phyloP scores from a whole-genome alignment of 2,329 filamentous ascomycete genomes.

The Leptographium galeiforme region DNA sequence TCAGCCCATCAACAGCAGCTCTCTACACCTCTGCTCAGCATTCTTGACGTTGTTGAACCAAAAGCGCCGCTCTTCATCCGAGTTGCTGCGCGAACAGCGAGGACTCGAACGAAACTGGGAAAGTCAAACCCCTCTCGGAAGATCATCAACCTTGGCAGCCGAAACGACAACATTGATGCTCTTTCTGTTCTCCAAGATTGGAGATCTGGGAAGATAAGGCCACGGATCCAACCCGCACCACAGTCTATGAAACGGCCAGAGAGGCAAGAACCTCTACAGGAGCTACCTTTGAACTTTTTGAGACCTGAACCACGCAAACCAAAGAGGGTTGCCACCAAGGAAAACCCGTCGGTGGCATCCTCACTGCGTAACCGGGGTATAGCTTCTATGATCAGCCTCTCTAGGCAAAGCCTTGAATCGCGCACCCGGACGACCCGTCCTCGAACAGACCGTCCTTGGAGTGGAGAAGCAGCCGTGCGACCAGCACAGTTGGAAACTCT shows the following conservation, averaged over 20 bases:
- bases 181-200: conserved; percentile 39
- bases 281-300: conserved; percentile 4
- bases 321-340: background rate
- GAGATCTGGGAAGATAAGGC: conserved; percentile 38
- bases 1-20: background rate
- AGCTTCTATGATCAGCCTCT: background rate
- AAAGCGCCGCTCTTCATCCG: conserved; percentile 44
- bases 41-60: conserved; percentile 44
- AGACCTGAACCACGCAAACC: background rate
- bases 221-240: conserved; percentile 11
- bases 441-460: background rate
- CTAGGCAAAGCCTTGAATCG: background rate
- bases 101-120: conserved; percentile 31
- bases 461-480: background rate
- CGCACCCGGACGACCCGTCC: background rate
- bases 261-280: background rate
- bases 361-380: background rate
- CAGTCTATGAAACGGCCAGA: background rate
- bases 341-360: background rate
- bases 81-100: conserved; percentile 46
- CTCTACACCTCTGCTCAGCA: conserved; percentile 37
- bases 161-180: conserved; percentile 47
- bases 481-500: conserved; percentile 44
- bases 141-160: conserved; percentile 44
- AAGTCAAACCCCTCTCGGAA: conserved; percentile 42